phyloP scores from a whole-genome alignment of 129 eudicot genomes.

The Pseudognaphalium luteoalbum region DNA sequence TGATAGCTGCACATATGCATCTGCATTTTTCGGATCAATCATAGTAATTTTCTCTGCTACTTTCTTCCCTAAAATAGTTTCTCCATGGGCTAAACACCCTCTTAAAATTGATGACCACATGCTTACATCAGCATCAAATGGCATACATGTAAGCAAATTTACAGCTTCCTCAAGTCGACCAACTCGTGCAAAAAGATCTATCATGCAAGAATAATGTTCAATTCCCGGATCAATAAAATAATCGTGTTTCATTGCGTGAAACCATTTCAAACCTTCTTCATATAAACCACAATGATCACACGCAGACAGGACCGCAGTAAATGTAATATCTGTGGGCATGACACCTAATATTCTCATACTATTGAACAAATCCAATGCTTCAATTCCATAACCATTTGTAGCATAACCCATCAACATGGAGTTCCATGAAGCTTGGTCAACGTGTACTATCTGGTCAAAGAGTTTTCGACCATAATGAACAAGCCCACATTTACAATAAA shows the following conservation, averaged over 20 bases:
- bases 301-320: conserved; percentile 75
- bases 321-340: conserved; percentile 60
- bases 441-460: conserved; percentile 55
- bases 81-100: conserved; percentile 79
- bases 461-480: conserved; percentile 54
- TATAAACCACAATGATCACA: conserved; percentile 84
- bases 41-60: conserved; percentile 49
- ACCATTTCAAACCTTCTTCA: conserved; percentile 80
- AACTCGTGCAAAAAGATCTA: conserved; percentile 78
- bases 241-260: conserved; percentile 56
- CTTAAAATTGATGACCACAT: conserved; percentile 82
- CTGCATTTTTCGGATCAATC: conserved; percentile 68
- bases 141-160: conserved; percentile 52
- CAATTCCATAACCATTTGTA: conserved; percentile 72
- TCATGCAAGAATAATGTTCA: conserved; percentile 84
- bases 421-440: conserved; percentile 79
- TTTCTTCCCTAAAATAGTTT: conserved; percentile 49
- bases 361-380: conserved; percentile 60
- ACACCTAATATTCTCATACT: conserved; percentile 55
- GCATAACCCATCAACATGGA: conserved; percentile 96
- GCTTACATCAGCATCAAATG: conserved; percentile 66
- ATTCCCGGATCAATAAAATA: conserved; percentile 61
- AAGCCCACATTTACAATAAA: conserved; percentile 82
- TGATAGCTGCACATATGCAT: conserved; percentile 71
- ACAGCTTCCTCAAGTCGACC: conserved; percentile 72